Evolutionary conservation across 2,329 filamentous ascomycete species (phyloP), one percentile per base, ranked within the genome.

Genomic region (Nannizziopsis barbatae): DNA sequence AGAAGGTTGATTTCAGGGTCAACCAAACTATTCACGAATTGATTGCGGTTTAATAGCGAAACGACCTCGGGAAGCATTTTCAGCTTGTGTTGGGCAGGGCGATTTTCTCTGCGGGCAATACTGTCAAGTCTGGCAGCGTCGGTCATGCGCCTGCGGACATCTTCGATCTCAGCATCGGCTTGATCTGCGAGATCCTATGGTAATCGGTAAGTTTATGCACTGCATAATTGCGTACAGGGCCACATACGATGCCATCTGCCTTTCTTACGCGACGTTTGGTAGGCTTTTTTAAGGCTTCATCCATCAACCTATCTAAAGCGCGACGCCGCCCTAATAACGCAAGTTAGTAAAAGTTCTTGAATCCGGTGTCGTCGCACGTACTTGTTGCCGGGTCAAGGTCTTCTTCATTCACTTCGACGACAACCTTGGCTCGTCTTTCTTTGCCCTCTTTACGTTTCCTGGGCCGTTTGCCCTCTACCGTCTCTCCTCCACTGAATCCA

Each of bases 1-100:
- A 98, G 73, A 53, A 98, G 84, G 70, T 96, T 95, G 62, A 84
- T 93, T 61, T 98, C 92, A 0, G 90, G 90, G 57, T 95, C 90
- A 36, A 95, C 80, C 43, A 96, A 81, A 27, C 85, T 84, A 57
- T 86, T 86, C 22, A 90, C 79, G 47, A 85, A 71, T 46, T 70
- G 87, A 66, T 90, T 94, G 60, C 88, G 85, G 65, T 93, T 95
- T 52, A 98, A 76, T 15, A 96, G 75, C 38, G 81, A 80, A 41
- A 89, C 82, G 11, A 98, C 92, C 63, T 95, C 84, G 1, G 90
- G 89, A 12, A 98, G 79, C 57, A 98, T 83, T 69, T 89, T 88
- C 40, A 98, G 78, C 71, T 98, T 98, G 70, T 94, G 83, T 51
- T 88, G 79, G 27, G 92, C 92, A 0, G 90, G 87, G 60, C 86